These are phyloP conservation scores for Lentinula sp. DNA, from an alignment of 768 basidiomycete species.

Conservation along the genomic window DNA sequence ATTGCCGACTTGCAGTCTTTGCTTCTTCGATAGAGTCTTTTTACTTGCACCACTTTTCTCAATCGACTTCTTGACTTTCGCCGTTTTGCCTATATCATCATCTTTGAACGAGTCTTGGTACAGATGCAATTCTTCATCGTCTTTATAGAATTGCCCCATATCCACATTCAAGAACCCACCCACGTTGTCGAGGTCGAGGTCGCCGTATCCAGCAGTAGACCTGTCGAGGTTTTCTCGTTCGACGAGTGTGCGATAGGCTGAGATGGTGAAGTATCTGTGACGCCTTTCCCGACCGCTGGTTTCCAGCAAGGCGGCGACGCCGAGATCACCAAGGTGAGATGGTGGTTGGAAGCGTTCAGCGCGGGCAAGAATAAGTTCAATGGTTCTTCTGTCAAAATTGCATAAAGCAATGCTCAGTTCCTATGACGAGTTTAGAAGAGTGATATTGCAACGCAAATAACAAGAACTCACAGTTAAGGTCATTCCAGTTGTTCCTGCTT, in stretches of 20 bases:
- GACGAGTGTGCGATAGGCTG: conserved; percentile 60
- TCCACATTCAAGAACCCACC: conserved; percentile 49
- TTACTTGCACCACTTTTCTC: conserved; percentile 57
- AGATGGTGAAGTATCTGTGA: conserved; percentile 75
- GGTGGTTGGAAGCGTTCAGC: conserved; percentile 62
- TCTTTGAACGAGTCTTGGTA: conserved; percentile 49
- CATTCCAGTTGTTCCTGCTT: conserved; percentile 61
- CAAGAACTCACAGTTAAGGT: conserved; percentile 54
- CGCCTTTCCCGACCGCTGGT: conserved; percentile 81
- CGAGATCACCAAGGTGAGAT: conserved; percentile 64
- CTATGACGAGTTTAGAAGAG: conserved; percentile 25
- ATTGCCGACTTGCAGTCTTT: neutral
- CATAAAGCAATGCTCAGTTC: conserved; percentile 57
- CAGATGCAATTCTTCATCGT: conserved; percentile 29
- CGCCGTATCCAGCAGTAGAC: conserved; percentile 30
- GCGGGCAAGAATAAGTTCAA: conserved; percentile 74
- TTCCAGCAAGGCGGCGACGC: conserved; percentile 71
- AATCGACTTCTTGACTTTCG: conserved; percentile 27
- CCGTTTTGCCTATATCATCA: conserved; percentile 16
- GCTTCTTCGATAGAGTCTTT: conserved; percentile 6
- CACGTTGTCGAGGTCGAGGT: conserved; percentile 40
- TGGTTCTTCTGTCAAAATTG: conserved; percentile 73
- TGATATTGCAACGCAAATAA: neutral
- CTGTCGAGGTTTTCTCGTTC: conserved; percentile 60
- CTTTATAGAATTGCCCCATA: conserved; percentile 50